A percentile compares a stretch with the other conserved stretches of the same genome.
Evolutionary conservation across 345 rosid species (phyloP).

Genomic region (Mangifera indica): DNA sequence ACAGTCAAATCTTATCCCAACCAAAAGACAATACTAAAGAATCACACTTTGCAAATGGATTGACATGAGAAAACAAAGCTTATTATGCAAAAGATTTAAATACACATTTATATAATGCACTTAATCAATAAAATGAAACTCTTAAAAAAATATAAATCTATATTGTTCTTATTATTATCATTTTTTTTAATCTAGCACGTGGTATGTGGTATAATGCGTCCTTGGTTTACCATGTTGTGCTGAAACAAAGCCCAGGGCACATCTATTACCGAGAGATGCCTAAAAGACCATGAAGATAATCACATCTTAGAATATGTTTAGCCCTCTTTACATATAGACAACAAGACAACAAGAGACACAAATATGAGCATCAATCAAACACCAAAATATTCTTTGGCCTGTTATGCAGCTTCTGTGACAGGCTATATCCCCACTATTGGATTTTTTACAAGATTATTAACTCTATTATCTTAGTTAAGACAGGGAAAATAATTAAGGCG

Average conservation of each 20-base stretch:
- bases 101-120: too few species aligned
- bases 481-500: background rate
- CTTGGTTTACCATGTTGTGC: background rate
- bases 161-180: too few species aligned
- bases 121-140: too few species aligned
- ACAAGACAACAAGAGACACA: background rate
- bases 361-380: background rate
- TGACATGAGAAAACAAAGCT: too few species aligned
- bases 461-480: slow-evolving; percentile 8
- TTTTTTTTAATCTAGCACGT: too few species aligned
- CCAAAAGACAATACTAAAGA: background rate
- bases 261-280: background rate
- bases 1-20: background rate
- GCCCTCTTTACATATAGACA: slow-evolving; percentile 1
- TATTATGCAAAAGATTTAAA: too few species aligned
- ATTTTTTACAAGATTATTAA: background rate
- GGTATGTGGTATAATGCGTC: background rate
- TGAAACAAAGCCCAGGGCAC: background rate
- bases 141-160: too few species aligned
- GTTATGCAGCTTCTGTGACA: background rate
- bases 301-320: background rate
- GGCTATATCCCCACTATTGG: background rate
- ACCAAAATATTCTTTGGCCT: background rate
- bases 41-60: background rate
- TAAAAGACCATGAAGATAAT: slow-evolving; percentile 1